Base-by-base conservation (phyloP, 345 rosid species). In the Dimocarpus longan region DNA sequence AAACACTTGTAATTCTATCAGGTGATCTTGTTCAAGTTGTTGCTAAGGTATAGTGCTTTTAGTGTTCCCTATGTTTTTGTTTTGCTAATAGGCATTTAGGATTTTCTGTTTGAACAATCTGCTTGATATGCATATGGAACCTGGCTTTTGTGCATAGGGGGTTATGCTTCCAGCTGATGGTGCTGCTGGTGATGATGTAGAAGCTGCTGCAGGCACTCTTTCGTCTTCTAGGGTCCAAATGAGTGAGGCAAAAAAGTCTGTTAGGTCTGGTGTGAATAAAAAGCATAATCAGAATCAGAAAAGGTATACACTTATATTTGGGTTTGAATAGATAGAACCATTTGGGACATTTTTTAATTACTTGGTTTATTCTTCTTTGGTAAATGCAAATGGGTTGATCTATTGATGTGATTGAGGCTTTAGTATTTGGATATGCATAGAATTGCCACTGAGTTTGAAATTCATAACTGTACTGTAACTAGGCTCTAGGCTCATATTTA, bases 21-120 rank as follows among this genome's bases (percentile, higher is more conserved):
- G 75, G 78, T 62, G 90, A 93, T 81, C 89, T 95, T 80, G 98
- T 89, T 84, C 95, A 93, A 91, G 89, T 93, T 59, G 85, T 93
- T 85, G 95, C 95, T 0, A 90, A 87, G 93, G 98, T 91, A 84
- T 80, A 80, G 73, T 43, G 66, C 26, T 69, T 71, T 42, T 56
- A 52, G 32, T 0, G 16, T 66, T 78, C 18, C 63, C 48, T 75
- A 56, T 50, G 63, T 69, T 68, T 67, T 10, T 68, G 76, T 68
- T 63, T 66, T 74, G 0, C n/a, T 0, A 16, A 46, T 64, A 10
- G 5, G 19, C 16, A 5, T 59, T 63, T 18, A 65, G 39, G 37
- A 48, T 70, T 72, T 37, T 64, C 54, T 32, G 43, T 75, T 75
- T 63, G 40, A 68, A 75, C 13, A 54, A 44, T 76, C 39, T 81